Percentiles rank a stretch among this genome's conserved stretches.
Conservation (phyloP, 345 rosid species). For the Hevea brasiliensis region DNA sequence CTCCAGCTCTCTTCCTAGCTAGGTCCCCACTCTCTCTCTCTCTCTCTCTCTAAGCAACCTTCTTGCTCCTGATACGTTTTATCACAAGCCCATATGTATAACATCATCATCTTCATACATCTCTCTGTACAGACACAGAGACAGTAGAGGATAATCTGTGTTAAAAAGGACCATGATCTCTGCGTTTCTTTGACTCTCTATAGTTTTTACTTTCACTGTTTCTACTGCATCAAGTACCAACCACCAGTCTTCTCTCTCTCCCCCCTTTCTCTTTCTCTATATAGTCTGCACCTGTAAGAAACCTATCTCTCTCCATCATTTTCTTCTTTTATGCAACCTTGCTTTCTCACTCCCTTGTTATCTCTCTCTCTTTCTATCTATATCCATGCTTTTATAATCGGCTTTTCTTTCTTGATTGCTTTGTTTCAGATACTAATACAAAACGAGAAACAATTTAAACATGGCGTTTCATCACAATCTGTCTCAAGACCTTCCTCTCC, state of each 20-base stretch:
- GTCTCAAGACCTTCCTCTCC: slow-evolving; percentile 72
- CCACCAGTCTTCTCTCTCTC: not conserved
- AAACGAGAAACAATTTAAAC: slow-evolving; percentile 15
- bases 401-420: not conserved
- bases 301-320: not conserved
- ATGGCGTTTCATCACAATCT: slow-evolving; percentile 89
- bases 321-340: not conserved
- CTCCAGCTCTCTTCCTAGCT: not conserved
- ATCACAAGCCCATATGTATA: slow-evolving; percentile 4
- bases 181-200: not conserved
- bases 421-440: slow-evolving; percentile 16
- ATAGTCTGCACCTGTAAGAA: not conserved
- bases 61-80: slow-evolving; percentile 5
- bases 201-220: not conserved
- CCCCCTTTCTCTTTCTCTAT: slow-evolving; percentile 8
- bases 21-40: slow-evolving; percentile 2
- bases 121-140: not conserved
- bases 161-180: not conserved
- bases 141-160: too few species aligned
- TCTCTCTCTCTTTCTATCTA: slow-evolving; percentile 16
- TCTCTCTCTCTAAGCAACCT: not conserved
- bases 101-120: not conserved
- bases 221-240: not conserved
- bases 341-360: not conserved
- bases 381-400: slow-evolving; percentile 30